Evolutionary conservation across 352 stramenopile species (phyloP).

Genomic region (Phytophthora agathidicida): DNA sequence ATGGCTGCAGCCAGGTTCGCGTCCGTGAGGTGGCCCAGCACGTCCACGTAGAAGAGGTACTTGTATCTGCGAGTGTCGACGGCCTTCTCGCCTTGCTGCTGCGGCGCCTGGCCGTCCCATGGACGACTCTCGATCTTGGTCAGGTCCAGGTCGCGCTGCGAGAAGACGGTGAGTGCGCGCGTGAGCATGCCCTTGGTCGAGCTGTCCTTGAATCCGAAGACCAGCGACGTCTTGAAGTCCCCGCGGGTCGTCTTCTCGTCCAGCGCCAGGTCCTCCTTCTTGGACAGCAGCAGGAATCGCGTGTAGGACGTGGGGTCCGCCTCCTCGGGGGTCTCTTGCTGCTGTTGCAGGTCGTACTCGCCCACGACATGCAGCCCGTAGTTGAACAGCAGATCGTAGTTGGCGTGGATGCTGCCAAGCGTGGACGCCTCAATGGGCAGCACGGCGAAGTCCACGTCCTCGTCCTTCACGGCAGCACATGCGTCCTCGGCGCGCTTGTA

Average conservation of each 20-base stretch:
- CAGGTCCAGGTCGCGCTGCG: conserved; percentile 66
- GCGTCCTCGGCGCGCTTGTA: conserved; percentile 41
- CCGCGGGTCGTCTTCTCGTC: conserved; percentile 32
- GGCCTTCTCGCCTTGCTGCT: conserved; percentile 40
- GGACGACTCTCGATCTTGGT: conserved; percentile 80
- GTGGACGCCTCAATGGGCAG: conserved; percentile 97
- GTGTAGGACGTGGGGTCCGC: conserved; percentile 78
- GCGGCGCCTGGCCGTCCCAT: conserved; percentile 53
- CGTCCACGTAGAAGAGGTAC: conserved; percentile 82
- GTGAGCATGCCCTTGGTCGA: conserved; percentile 67
- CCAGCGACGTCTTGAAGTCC: conserved; percentile 77
- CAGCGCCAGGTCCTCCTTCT: conserved; percentile 51
- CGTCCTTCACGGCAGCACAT: conserved; percentile 63
- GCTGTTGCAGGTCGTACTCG: conserved; percentile 71
- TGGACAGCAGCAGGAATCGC: conserved; percentile 90
- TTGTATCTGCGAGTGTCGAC: conserved; percentile 60
- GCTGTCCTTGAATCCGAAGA: conserved; percentile 75
- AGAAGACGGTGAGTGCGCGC: conserved; percentile 67
- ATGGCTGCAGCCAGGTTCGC: conserved; percentile 75
- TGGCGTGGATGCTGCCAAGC: conserved; percentile 95
- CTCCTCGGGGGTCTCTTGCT: conserved; percentile 39
- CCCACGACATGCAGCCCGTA: conserved; percentile 71
- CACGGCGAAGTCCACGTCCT: conserved; percentile 94
- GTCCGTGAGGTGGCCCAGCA: conserved; percentile 70
- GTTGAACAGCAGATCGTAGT: conserved; percentile 91